Base-by-base conservation (phyloP, 108 stramenopile genomes). In the Phaeodactylum tricornutum region DNA sequence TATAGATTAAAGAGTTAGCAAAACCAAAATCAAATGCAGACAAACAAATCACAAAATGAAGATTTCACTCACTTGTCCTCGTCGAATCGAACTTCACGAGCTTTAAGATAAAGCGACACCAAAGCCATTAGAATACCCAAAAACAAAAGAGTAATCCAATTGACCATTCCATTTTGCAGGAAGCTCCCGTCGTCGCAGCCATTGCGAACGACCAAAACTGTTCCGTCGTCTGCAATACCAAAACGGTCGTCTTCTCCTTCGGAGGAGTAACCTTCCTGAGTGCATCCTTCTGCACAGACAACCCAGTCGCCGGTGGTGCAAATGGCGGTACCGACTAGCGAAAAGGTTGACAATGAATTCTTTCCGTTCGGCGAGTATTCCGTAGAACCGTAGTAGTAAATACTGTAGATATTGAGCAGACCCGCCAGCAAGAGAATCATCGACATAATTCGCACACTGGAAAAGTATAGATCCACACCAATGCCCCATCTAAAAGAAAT, bases 281-380 rank as follows among this genome's bases (percentile, higher is more conserved):
- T 33, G 34, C 64, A 56, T n/a, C n/a, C n/a, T 37, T 50, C 37
- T n/a, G 56, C 42, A 47, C 86, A 87, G 7, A 72, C 65, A 3
- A 88, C 87, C 79, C 79, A 88, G 27, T 70, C 63, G 24, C 47
- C 33, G 22, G 69, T 50, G 7, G 67, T 74, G 40, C 87, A 80
- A 26, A 67, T 43, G 26, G 66, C 66, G 29, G 39, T 47, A 2
- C 66, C 65, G 21, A 29, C 16, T 14, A 51, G 37, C 6, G 47
- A 29, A 17, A 19, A 39, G 40, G 16, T 25, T n/a, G 2, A 15
- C 11, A 52, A 36, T 15, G 27, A 1, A 5, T 27, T 27, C 17
- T 47, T 26, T 28, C 39, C 45, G 1, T 55, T 34, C 11, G 35
- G 34, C 22, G 24, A 74, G 57, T 88, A 88, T 11, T 61, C 70